Evolutionary conservation across 768 basidiomycete genomes (phyloP), one percentile per base, ranked within the genome.

Genomic region (Steccherinum ochraceum): DNA sequence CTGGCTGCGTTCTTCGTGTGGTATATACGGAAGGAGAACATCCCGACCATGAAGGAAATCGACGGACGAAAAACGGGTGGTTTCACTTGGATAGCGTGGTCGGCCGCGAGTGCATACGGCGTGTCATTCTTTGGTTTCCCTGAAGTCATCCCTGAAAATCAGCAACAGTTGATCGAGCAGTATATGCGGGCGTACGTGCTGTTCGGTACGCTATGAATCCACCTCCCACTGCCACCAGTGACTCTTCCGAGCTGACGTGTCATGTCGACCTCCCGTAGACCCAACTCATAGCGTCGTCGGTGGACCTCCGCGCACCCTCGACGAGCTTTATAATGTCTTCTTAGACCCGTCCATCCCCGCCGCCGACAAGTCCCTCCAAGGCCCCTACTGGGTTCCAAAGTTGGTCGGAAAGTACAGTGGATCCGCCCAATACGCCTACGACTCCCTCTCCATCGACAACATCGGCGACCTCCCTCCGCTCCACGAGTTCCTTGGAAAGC

Each of bases 81-180:
- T 2, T 12, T 52, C 20, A 21, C 35, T 5, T 18, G 52, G 18
- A 16, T 55, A 24, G 23, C 42, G 2, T 55, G 54, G 54, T 55
- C 50, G 5, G 12, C 26, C 35, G 42, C 45, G 18, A 52, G 45
- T 42, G 13, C 39, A 1, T 24, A 10, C 12, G 12, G 27, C 1
- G 18, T 52, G 3, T 24, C 20, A 3, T 48, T 2, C 24, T 48
- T 24, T 7, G 49, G 11, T 16, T 51, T 5, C 27, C 45, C 23
- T 45, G 48, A 13, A 30, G 51, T 40, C 43, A 24, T 1, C 12
- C 11, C 3, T n/a, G 12, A 11, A n/a, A 46, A 42, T 13, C n/a
- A n/a, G n/a, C n/a, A n/a, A n/a, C n/a, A n/a, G n/a, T 27, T 20
- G 24, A 21, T 55, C n/a, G 24, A 35, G 18, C 40, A 13, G 1